These are phyloP conservation scores for Hericium rajendrae DNA, from an alignment of 768 basidiomycete species.

Conservation along the genomic window DNA sequence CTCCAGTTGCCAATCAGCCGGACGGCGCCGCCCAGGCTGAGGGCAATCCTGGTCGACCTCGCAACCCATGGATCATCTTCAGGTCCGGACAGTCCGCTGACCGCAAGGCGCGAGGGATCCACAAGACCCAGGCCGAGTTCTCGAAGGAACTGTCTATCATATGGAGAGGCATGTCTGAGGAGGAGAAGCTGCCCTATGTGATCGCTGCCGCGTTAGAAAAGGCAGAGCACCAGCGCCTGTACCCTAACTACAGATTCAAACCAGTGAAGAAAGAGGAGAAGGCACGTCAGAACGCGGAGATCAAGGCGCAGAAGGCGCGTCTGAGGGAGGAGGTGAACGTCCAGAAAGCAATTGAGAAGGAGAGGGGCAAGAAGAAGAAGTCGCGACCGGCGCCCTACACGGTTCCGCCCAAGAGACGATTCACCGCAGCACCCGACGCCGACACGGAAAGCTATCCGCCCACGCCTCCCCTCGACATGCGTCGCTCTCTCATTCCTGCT, in stretches of 20 bases:
- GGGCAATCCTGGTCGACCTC: conserved; percentile 26
- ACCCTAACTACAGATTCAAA: conserved; percentile 12
- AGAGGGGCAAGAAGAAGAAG: neutral
- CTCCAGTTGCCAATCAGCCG: neutral
- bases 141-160: conserved; percentile 31
- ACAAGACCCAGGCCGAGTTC: conserved; percentile 29
- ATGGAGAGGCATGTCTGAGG: conserved; percentile 30
- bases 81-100: conserved; percentile 33
- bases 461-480: neutral
- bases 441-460: neutral
- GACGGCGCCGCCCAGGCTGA: conserved; percentile 1
- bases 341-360: conserved; percentile 7
- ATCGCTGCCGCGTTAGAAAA: conserved; percentile 9
- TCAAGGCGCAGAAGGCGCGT: conserved; percentile 7
- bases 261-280: conserved; percentile 6
- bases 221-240: conserved; percentile 8
- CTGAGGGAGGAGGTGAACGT: conserved; percentile 8
- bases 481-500: neutral
- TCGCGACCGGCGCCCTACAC: neutral
- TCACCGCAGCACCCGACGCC: too few species aligned
- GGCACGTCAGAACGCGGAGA: conserved; percentile 10
- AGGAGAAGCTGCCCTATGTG: conserved; percentile 19
- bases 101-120: conserved; percentile 18
- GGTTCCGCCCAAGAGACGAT: neutral
- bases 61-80: conserved; percentile 43